Evolutionary conservation across 2,329 filamentous ascomycete genomes (phyloP).

Genomic region (Rhynchosporium graminicola): DNA sequence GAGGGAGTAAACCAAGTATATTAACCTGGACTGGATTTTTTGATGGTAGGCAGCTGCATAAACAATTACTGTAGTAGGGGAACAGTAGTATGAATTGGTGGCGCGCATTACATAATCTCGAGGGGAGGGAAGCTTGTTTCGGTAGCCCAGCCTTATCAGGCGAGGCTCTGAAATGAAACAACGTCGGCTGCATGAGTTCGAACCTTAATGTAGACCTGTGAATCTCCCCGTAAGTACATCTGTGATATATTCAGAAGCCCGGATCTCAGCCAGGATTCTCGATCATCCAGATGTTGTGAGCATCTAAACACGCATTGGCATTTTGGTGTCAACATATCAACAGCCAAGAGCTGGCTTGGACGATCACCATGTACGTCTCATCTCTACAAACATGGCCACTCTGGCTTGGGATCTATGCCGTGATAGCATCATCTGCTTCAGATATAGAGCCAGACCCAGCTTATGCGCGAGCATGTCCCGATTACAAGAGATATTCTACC

Average conservation of each 20-base stretch:
- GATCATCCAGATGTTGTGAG: constrained; percentile 3
- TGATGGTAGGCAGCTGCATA: too few relatives aligned
- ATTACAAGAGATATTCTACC: constrained; percentile 41
- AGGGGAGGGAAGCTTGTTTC: background rate
- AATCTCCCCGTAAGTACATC: background rate
- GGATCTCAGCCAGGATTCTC: background rate
- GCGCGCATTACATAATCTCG: background rate
- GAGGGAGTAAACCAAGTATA: too few relatives aligned
- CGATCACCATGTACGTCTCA: constrained; percentile 17
- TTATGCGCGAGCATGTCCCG: constrained; percentile 39
- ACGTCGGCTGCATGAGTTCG: background rate
- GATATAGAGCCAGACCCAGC: constrained; percentile 5
- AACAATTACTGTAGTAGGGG: too few relatives aligned
- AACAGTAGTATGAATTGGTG: too few relatives aligned
- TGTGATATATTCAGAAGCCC: background rate
- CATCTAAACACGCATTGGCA: background rate
- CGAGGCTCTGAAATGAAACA: constrained; percentile 18
- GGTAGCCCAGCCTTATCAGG: constrained; percentile 1
- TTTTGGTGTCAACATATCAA: constrained; percentile 11
- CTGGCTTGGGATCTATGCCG: constrained; percentile 19
- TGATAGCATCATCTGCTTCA: constrained; percentile 16
- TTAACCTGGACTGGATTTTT: too few relatives aligned
- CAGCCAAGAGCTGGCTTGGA: constrained; percentile 4
- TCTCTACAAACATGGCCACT: constrained; percentile 25
- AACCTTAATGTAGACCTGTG: background rate